Evolutionary conservation across 2,329 filamentous ascomycete species (phyloP).

Genomic region (Biscogniauxia sp.): DNA sequence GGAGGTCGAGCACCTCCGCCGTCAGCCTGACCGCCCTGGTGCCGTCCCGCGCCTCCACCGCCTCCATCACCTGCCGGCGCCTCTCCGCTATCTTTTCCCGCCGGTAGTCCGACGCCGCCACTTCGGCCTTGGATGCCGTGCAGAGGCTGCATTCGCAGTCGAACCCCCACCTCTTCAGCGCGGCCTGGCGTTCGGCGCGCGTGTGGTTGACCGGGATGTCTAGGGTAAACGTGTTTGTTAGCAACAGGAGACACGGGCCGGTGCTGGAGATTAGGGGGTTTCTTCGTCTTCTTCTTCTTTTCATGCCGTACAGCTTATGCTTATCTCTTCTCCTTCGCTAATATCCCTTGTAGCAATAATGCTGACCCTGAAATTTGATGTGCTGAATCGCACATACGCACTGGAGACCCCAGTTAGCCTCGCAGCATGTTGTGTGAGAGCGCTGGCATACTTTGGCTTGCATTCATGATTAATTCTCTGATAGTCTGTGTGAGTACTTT

Average conservation of each 20-base stretch:
- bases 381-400: conserved; percentile 32
- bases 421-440: neutral
- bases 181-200: conserved; percentile 24
- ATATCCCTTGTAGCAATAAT: conserved; percentile 26
- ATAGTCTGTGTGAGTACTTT: conserved; percentile 13
- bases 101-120: conserved; percentile 32
- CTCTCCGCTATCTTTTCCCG: conserved; percentile 28
- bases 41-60: conserved; percentile 27
- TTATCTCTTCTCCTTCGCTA: conserved; percentile 26
- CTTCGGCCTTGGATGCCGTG: conserved; percentile 21
- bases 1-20: conserved; percentile 27
- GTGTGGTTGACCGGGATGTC: conserved; percentile 32
- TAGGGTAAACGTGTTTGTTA: conserved; percentile 9
- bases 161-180: conserved; percentile 34
- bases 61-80: conserved; percentile 25
- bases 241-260: neutral
- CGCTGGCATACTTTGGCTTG: conserved; percentile 33
- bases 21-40: conserved; percentile 29
- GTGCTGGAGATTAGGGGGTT: neutral
- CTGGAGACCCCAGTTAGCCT: conserved; percentile 15
- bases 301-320: conserved; percentile 23
- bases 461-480: conserved; percentile 35
- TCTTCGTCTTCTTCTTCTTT: no score
- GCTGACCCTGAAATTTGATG: conserved; percentile 24
- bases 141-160: conserved; percentile 34